Base-by-base conservation (phyloP, 495 filamentous ascomycete genomes). In the Pseudevernia furfuracea region DNA sequence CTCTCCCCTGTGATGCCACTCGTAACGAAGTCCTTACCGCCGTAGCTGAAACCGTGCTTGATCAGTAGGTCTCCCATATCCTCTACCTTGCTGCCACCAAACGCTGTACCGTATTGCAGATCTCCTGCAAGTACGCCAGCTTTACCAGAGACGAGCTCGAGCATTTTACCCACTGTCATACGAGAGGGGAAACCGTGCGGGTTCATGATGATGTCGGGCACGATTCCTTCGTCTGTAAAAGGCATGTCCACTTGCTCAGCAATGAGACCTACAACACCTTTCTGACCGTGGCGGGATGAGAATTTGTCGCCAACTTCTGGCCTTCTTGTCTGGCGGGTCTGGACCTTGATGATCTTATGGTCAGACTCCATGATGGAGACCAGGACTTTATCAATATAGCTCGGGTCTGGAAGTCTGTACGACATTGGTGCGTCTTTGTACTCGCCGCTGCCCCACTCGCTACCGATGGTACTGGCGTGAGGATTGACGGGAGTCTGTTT, bases 171-270 rank as follows among this genome's bases (percentile, higher is more conserved):
- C 68, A 99, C 95, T 57, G 94, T 99, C 94, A 99, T 99, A 73
- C 94, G 94, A 15, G 92, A 97, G 11, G 94, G 94, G 82, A 99
- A 97, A 84, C 95, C 94, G 76, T 99, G 94, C 1, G 94, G 94
- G 78, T 99, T 99, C 95, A 99, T 99, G 85, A 99, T 99, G 71
- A 99, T 94, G 74, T 99, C 94, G 0, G 94, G 94, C 46, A 84
- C 84, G 66, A 99, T 87, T 6, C 94, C 95, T 44, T 83, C 79
- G 75, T 97, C 93, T 12, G 88, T 88, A 77, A 99, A 99, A 2
- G 94, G 94, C 88, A 99, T 89, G 73, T 99, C 94, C 67, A 91
- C 91, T 75, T 97, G 92, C 53, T 95, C 87, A 41, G 90, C 91
- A 62, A 97, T 96, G 72, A 97, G 93, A 48, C 94, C 94, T 1